These are phyloP conservation scores for Craspedostauros australis DNA, from an alignment of 108 stramenopile species.

Conservation along the genomic window DNA sequence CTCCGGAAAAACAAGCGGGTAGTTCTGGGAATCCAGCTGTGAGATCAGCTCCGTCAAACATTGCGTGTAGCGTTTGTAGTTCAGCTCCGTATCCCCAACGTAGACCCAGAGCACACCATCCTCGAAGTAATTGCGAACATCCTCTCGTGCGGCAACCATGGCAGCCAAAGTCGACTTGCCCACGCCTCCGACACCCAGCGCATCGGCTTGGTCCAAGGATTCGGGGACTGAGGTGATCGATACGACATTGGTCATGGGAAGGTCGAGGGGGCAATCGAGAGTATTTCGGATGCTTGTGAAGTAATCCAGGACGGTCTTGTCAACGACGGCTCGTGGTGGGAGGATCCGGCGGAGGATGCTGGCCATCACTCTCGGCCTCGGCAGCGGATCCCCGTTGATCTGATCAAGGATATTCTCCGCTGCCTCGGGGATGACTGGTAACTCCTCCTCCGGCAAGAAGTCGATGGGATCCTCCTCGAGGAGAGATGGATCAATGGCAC, in stretches of 20 bases:
- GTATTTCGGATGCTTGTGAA: conserved; percentile 39
- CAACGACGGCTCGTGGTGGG: conserved; percentile 37
- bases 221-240: conserved; percentile 47
- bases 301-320: conserved; percentile 25
- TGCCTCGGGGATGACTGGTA: conserved; percentile 35
- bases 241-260: conserved; percentile 37
- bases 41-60: conserved; percentile 39
- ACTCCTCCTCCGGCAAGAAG: conserved; percentile 24
- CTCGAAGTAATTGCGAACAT: conserved; percentile 49
- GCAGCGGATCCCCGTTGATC: conserved; percentile 40
- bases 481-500: conserved; percentile 32
- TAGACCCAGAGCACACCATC: conserved; percentile 67
- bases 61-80: conserved; percentile 44
- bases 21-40: conserved; percentile 35
- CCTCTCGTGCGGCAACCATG: conserved; percentile 52
- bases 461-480: conserved; percentile 22
- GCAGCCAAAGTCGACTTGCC: conserved; percentile 76
- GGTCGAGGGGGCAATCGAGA: conserved; percentile 28
- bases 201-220: conserved; percentile 21
- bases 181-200: conserved; percentile 46
- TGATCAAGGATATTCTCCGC: conserved; percentile 50
- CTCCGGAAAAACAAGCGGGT: conserved; percentile 46
- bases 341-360: conserved; percentile 49
- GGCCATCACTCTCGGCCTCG: conserved; percentile 25
- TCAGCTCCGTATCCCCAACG: conserved; percentile 42